Evolutionary conservation across 768 basidiomycete genomes (phyloP).

Genomic region (Suillus paluster): DNA sequence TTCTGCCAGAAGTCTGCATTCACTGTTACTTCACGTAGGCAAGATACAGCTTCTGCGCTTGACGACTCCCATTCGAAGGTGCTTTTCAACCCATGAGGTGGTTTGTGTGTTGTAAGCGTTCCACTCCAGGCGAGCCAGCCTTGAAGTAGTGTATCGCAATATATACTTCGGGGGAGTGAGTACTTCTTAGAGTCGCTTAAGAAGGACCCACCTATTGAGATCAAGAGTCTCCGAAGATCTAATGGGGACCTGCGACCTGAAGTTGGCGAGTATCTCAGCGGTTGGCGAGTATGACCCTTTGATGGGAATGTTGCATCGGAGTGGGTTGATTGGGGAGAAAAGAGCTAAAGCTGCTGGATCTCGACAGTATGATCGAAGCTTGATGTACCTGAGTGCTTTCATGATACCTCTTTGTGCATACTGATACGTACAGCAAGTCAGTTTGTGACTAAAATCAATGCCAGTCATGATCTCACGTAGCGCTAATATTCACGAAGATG

Average conservation of each 20-base stretch:
- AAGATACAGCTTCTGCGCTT: constrained; percentile 53
- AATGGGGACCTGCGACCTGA: constrained; percentile 46
- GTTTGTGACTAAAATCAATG: neutral
- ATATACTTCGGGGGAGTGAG: constrained; percentile 41
- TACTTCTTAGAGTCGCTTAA: neutral
- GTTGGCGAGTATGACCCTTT: constrained; percentile 58
- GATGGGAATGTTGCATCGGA: constrained; percentile 56
- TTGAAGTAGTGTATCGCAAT: constrained; percentile 58
- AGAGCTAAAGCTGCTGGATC: constrained; percentile 62
- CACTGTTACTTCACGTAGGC: constrained; percentile 51
- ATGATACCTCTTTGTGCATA: constrained; percentile 77
- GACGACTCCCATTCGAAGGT: constrained; percentile 64
- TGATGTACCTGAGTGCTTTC: constrained; percentile 78
- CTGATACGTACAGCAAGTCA: constrained; percentile 35
- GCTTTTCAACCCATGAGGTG: constrained; percentile 51
- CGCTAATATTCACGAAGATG: constrained; percentile 43
- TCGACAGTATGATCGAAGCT: constrained; percentile 72
- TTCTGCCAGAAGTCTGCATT: constrained; percentile 68
- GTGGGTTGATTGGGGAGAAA: constrained; percentile 67
- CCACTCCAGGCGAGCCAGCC: constrained; percentile 74
- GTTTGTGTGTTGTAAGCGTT: constrained; percentile 47
- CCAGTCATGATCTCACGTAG: constrained; percentile 48
- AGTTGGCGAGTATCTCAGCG: constrained; percentile 56
- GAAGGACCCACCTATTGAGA: constrained; percentile 2
- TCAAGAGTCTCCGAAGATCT: constrained; percentile 4